Evolutionary conservation across 352 stramenopile genomes (phyloP).

Genomic region (Elongisporangium anandrum): DNA sequence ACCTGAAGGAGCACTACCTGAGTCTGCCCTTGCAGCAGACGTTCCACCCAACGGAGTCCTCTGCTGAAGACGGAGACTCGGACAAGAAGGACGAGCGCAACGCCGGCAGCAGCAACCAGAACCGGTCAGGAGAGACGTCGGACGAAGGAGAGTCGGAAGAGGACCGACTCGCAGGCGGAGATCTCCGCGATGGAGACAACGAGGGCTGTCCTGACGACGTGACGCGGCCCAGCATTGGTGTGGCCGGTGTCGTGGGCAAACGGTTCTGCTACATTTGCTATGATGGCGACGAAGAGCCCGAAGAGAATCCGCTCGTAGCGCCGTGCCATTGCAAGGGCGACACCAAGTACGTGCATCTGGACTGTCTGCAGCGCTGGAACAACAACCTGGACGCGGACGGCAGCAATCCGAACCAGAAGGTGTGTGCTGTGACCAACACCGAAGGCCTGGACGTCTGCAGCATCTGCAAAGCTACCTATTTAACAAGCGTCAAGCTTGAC

Average conservation of each 20-base stretch:
- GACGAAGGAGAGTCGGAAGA: conserved; percentile 80
- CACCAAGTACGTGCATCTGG: conserved; percentile 91
- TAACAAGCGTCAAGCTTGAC: conserved; percentile 85
- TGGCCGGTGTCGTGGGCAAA: conserved; percentile 40
- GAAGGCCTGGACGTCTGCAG: conserved; percentile 86
- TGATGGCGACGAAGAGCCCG: conserved; percentile 82
- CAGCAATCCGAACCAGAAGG: conserved; percentile 80
- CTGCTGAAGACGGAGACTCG: conserved; percentile 17
- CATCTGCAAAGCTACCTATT: conserved; percentile 90
- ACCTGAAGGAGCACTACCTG: conserved; percentile 85
- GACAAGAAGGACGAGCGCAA: conserved; percentile 27
- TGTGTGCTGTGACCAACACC: conserved; percentile 88
- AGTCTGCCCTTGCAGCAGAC: conserved; percentile 79
- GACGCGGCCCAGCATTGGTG: conserved; percentile 28
- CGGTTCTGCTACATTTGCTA: conserved; percentile 93
- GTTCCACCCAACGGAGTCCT: conserved; percentile 57
- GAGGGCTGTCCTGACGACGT: conserved; percentile 8
- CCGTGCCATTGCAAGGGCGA: conserved; percentile 91
- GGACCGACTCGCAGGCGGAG: conserved; percentile 31
- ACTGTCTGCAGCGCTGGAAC: conserved; percentile 92
- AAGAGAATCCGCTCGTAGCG: conserved; percentile 85
- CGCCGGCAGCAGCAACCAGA: conserved; percentile 21
- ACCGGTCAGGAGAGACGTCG: conserved; percentile 50
- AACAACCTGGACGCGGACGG: conserved; percentile 81
- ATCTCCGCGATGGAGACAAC: conserved; percentile 11